Conservation (phyloP, 2,329 filamentous ascomycete species). For the Didymella pinodella region DNA sequence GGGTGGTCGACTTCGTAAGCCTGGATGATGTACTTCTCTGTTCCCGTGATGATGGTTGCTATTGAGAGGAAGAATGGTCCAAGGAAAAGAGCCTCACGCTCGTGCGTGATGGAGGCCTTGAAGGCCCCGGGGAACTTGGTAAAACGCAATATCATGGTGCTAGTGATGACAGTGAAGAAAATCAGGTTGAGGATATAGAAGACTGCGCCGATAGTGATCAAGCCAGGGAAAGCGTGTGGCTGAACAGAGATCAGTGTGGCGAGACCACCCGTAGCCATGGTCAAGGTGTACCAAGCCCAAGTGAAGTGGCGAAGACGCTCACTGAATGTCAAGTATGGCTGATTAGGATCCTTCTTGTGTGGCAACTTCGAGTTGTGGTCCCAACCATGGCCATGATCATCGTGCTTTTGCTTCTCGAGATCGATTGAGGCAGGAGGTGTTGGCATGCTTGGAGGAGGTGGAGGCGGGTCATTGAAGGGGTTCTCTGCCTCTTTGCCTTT, state of each 20-base stretch:
- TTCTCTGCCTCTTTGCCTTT: slow-evolving; percentile 35
- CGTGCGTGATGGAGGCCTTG: slow-evolving; percentile 57
- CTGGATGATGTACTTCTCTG: slow-evolving; percentile 49
- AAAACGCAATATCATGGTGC: slow-evolving; percentile 55
- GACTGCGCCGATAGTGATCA: slow-evolving; percentile 60
- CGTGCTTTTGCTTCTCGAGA: slow-evolving; percentile 42
- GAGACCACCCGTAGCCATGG: slow-evolving; percentile 59
- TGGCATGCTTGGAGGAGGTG: slow-evolving; percentile 25
- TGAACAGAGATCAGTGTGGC: slow-evolving; percentile 54
- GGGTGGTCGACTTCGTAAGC: slow-evolving; percentile 47
- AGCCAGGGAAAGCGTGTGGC: slow-evolving; percentile 58
- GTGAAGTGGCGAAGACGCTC: slow-evolving; percentile 53
- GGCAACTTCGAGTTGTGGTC: slow-evolving; percentile 39
- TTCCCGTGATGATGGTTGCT: slow-evolving; percentile 54
- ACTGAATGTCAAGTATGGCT: slow-evolving; percentile 40
- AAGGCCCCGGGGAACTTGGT: slow-evolving; percentile 55
- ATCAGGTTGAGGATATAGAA: slow-evolving; percentile 62
- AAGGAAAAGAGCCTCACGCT: slow-evolving; percentile 61
- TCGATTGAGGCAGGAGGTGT: slow-evolving; percentile 33
- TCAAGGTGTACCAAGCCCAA: slow-evolving; percentile 58
- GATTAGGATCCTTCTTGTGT: slow-evolving; percentile 45
- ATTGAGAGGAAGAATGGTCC: slow-evolving; percentile 54
- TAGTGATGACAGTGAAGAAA: slow-evolving; percentile 51
- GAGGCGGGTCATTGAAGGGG: slow-evolving; percentile 28
- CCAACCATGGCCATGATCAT: slow-evolving; percentile 34